Evolutionary conservation across 2,329 filamentous ascomycete genomes (phyloP).

Genomic region (Paecilomyces sp.): DNA sequence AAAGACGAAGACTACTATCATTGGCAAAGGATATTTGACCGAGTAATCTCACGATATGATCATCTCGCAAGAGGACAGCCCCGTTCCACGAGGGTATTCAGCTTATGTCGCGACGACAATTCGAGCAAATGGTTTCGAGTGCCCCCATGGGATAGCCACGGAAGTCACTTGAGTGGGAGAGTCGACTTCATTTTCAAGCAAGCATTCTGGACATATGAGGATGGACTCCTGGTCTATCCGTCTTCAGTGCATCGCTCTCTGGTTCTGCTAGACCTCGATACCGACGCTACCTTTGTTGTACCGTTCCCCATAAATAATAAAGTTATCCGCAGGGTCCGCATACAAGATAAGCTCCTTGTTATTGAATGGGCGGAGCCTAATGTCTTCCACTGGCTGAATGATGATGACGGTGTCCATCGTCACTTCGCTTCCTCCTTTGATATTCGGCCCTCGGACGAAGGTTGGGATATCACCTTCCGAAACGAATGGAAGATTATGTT

Average conservation of each 20-base stretch:
- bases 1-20: slow-evolving; percentile 2
- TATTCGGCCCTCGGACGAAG: slow-evolving; percentile 22
- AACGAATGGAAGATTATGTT: slow-evolving; percentile 57
- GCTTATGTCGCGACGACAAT: slow-evolving; percentile 33
- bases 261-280: slow-evolving; percentile 46
- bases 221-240: slow-evolving; percentile 51
- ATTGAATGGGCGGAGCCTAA: slow-evolving; percentile 57
- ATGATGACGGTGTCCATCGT: slow-evolving; percentile 45
- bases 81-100: slow-evolving; percentile 39
- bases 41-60: slow-evolving; percentile 49
- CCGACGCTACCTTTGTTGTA: slow-evolving; percentile 36
- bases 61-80: slow-evolving; percentile 45
- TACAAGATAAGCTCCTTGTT: slow-evolving; percentile 49
- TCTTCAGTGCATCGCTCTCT: slow-evolving; percentile 25
- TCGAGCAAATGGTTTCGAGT: slow-evolving; percentile 34
- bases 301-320: slow-evolving; percentile 47
- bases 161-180: slow-evolving; percentile 23
- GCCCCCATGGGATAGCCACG: slow-evolving; percentile 34
- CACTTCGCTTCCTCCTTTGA: slow-evolving; percentile 57
- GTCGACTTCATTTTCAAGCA: slow-evolving; percentile 30
- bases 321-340: slow-evolving; percentile 48
- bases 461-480: slow-evolving; percentile 44
- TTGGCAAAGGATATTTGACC: slow-evolving; percentile 36
- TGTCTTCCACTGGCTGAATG: slow-evolving; percentile 46
- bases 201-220: slow-evolving; percentile 50